phyloP scores from a whole-genome alignment of 1,284 basidiomycete species.

The Vanrija pseudolonga region DNA sequence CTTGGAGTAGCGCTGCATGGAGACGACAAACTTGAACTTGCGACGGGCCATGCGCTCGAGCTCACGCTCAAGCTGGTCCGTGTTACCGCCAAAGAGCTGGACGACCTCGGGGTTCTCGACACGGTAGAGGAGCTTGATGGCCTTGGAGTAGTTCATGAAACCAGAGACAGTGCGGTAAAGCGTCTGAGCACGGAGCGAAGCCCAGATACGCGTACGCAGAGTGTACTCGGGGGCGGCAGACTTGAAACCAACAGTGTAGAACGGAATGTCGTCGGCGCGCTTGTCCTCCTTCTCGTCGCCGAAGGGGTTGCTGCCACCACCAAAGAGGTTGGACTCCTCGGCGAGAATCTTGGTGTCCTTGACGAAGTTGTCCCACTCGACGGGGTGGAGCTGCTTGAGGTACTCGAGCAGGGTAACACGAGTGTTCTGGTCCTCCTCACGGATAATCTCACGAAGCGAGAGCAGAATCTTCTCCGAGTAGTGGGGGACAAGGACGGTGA shows the following conservation, averaged over 20 bases:
- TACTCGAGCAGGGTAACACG: constrained; percentile 94
- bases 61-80: constrained; percentile 93
- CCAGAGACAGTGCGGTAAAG: constrained; percentile 98
- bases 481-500: constrained; percentile 91
- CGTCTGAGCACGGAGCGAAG: constrained; percentile 94
- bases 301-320: constrained; percentile 63
- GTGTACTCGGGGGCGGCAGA: constrained; percentile 98
- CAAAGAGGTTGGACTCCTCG: constrained; percentile 83
- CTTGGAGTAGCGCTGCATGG: constrained; percentile 99
- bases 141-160: constrained; percentile 99
- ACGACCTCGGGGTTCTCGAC: constrained; percentile 99
- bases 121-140: constrained; percentile 98
- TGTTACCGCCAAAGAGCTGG: constrained; percentile 94
- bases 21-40: constrained; percentile 99
- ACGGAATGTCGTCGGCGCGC: constrained; percentile 90
- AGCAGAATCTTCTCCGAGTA: constrained; percentile 95
- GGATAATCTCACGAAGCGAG: constrained; percentile 90
- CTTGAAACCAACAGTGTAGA: constrained; percentile 99
- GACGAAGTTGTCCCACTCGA: constrained; percentile 99
- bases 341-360: constrained; percentile 99
- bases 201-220: constrained; percentile 97
- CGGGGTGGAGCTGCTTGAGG: constrained; percentile 93
- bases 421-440: constrained; percentile 91
- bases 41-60: constrained; percentile 94
- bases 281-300: constrained; percentile 79